Evolutionary conservation across 2,329 filamentous ascomycete genomes (phyloP), one percentile per base, ranked within the genome.

Genomic region (Cytospora chrysosperma): DNA sequence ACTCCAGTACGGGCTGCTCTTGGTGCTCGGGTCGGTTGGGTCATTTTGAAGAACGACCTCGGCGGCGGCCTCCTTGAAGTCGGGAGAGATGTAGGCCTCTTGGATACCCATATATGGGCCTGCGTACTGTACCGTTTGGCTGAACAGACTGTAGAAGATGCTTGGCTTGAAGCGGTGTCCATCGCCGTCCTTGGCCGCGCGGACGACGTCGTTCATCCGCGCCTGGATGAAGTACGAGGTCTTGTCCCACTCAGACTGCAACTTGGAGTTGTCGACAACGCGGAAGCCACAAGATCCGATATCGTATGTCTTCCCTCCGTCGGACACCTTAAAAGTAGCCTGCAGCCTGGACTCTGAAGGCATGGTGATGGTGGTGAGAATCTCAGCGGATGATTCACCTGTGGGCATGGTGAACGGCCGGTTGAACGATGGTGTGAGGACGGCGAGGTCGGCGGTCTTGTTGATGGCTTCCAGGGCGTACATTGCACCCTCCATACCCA

Each of bases 131-230:
- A 72, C 68, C 1, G 66, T 47, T 17, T 61, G 68, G 57, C 62
- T 62, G 63, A 69, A 72, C 28, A 72, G 61, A 30, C 63, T 68
- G 61, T 70, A 73, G 54, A 73, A 59, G 49, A 70, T 63, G 49
- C 50, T 53, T 1, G 63, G 63, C 59, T 62, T 61, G 59, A 65
- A 59, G 9, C 63, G 59, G 63, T 65, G 63, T 6, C 59, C 63
- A 6, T 61, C 51, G n/a, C 63, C 63, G 15, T 65, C 63, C 43
- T 65, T 62, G 26, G 63, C 51, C 1, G 47, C n/a, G 24, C 51
- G 49, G 32, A 65, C 40, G n/a, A 61, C 24, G 9, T 62, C 63
- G 6, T 54, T 50, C 59, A 65, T 62, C 43, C 60, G 60, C 3
- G 59, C 55, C 55, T 59, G 56, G 27, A 65, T 61, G 37, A 62